phyloP scores from a whole-genome alignment of 1,284 basidiomycete species.

The Cryptococcus neoformans region DNA sequence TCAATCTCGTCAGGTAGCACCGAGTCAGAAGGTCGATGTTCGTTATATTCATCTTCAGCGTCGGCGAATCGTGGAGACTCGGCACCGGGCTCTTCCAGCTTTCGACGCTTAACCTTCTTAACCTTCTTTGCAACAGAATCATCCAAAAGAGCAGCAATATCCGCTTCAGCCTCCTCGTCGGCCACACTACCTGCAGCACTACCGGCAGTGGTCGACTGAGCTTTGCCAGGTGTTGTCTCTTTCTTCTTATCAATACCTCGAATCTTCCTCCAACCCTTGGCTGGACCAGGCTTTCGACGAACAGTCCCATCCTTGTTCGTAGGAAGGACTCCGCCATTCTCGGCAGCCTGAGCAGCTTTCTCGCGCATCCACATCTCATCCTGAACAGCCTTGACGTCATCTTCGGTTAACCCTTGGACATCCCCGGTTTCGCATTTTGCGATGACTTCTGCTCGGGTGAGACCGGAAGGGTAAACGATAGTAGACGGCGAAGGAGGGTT shows the following conservation, averaged over 20 bases:
- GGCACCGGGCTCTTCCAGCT: constrained; percentile 10
- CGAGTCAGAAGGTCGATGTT: constrained; percentile 6
- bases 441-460: constrained; percentile 39
- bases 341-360: constrained; percentile 15
- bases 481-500: constrained; percentile 21
- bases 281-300: constrained; percentile 47
- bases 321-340: constrained; percentile 10
- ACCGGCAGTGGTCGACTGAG: constrained; percentile 13
- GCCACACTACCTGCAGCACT: constrained; percentile 13
- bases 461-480: constrained; percentile 36
- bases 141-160: constrained; percentile 37
- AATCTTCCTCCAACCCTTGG: constrained; percentile 46
- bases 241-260: constrained; percentile 18
- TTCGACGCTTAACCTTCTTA: constrained; percentile 19
- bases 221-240: constrained; percentile 10
- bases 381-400: constrained; percentile 45
- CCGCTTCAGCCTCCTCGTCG: constrained; percentile 38
- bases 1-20: constrained; percentile 7
- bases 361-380: constrained; percentile 45
- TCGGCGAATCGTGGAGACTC: constrained; percentile 14
- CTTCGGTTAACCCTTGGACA: constrained; percentile 34
- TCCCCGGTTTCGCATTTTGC: constrained; percentile 28
- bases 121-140: constrained; percentile 4
- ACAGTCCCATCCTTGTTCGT: constrained; percentile 47
- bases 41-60: constrained; percentile 13